Evolutionary conservation across 192 early-diverging fungal genomes (phyloP).

Genomic region (Geranomyces variabilis): DNA sequence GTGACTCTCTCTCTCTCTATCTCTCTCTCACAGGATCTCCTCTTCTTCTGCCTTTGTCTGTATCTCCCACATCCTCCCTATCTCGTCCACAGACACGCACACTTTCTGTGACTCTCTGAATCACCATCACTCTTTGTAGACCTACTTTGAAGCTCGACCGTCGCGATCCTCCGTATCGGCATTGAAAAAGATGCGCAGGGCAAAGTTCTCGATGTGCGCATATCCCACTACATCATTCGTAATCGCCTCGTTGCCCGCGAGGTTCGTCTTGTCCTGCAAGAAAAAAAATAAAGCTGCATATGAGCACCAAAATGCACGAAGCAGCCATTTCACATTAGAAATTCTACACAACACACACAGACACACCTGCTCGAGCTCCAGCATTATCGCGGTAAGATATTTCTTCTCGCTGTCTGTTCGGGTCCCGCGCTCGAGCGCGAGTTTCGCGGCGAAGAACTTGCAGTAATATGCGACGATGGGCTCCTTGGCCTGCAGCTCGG

Average conservation of each 20-base stretch:
- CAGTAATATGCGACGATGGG: constrained; percentile 94
- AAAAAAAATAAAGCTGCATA: not conserved
- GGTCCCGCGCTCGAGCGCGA: constrained; percentile 67
- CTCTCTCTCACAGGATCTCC: too few relatives aligned
- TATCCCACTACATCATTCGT: constrained; percentile 75
- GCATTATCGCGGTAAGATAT: constrained; percentile 72
- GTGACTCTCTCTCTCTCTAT: too few relatives aligned
- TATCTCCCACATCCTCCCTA: too few relatives aligned
- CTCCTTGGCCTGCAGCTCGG: constrained; percentile 78
- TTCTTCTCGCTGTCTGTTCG: constrained; percentile 56
- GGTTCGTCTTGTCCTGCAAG: constrained; percentile 68
- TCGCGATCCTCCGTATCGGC: constrained; percentile 92
- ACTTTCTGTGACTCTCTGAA: too few relatives aligned
- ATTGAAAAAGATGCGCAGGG: constrained; percentile 80
- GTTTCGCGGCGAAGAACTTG: constrained; percentile 81
- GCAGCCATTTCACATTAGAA: not conserved
- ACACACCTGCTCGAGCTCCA: constrained; percentile 77
- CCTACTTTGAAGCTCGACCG: constrained; percentile 79
- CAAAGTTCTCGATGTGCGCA: constrained; percentile 88
- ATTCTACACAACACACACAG: not conserved
- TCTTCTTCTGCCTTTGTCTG: too few relatives aligned
- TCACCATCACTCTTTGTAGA: not conserved
- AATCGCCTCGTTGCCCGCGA: constrained; percentile 70
- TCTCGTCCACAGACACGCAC: too few relatives aligned
- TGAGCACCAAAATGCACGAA: not conserved